A percentile compares a stretch with the other conserved stretches of the same genome.
Conservation (phyloP, 805 yeast species). For the Cyberlindnera meyerae region DNA sequence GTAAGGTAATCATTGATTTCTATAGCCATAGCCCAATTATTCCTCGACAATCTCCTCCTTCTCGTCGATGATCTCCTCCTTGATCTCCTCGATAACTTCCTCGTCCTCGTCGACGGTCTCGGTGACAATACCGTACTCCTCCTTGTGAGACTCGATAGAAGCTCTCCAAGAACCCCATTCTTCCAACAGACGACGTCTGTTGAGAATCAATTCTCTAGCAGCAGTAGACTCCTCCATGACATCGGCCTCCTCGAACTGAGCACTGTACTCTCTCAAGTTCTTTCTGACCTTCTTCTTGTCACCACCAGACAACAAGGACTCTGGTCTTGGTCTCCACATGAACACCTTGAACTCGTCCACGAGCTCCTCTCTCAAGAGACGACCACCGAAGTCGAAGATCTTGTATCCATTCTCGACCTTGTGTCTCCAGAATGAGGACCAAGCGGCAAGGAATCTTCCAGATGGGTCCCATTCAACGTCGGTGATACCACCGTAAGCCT, state of each 20-base stretch:
- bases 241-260: slow-evolving; percentile 91
- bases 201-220: slow-evolving; percentile 80
- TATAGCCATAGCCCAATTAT: background rate
- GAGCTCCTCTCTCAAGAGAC: slow-evolving; percentile 64
- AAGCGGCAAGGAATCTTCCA: slow-evolving; percentile 83
- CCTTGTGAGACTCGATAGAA: slow-evolving; percentile 41
- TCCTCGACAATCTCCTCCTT: slow-evolving; percentile 23
- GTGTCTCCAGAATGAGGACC: slow-evolving; percentile 85
- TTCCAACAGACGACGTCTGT: slow-evolving; percentile 72
- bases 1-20: too few species aligned
- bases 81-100: slow-evolving; percentile 73
- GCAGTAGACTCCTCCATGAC: slow-evolving; percentile 95
- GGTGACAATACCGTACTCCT: slow-evolving; percentile 40
- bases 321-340: slow-evolving; percentile 97
- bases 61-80: slow-evolving; percentile 59
- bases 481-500: slow-evolving; percentile 72
- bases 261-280: slow-evolving; percentile 83
- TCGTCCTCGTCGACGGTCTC: slow-evolving; percentile 56
- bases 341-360: slow-evolving; percentile 83
- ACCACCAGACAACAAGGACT: slow-evolving; percentile 62
- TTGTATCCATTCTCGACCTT: slow-evolving; percentile 87
- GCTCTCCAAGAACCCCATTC: slow-evolving; percentile 85
- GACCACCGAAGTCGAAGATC: slow-evolving; percentile 81
- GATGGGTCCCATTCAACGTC: slow-evolving; percentile 93
- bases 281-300: slow-evolving; percentile 87